phyloP scores from a whole-genome alignment of 2,329 filamentous ascomycete species.

The Penicillium rolfsii region DNA sequence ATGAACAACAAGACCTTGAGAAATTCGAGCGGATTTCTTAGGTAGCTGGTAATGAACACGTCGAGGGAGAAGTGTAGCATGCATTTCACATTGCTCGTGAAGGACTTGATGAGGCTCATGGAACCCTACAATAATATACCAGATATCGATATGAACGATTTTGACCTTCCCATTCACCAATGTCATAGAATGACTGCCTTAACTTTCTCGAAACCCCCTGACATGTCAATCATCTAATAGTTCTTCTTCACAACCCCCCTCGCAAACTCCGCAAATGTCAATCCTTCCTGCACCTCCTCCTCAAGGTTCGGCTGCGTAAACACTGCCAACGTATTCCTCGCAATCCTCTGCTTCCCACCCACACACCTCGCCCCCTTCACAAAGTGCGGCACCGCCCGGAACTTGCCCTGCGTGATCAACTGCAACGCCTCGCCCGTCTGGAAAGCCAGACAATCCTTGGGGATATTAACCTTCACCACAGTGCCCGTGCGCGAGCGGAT shows the following conservation, averaged over 20 bases:
- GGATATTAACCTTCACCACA: slow-evolving; percentile 90
- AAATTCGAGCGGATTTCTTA: background rate
- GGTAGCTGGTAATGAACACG: background rate
- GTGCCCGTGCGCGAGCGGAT: slow-evolving; percentile 82
- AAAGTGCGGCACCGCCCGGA: slow-evolving; percentile 95
- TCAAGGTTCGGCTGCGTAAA: slow-evolving; percentile 96
- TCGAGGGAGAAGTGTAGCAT: background rate
- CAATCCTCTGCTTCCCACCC: slow-evolving; percentile 57
- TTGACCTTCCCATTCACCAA: background rate
- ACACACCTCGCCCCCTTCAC: slow-evolving; percentile 73
- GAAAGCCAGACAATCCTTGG: slow-evolving; percentile 88
- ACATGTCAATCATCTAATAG: slow-evolving; percentile 34
- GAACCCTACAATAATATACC: background rate
- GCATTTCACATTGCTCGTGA: background rate
- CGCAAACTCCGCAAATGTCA: slow-evolving; percentile 73
- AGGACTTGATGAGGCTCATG: background rate
- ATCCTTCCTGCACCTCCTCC: slow-evolving; percentile 68
- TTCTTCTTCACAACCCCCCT: slow-evolving; percentile 80
- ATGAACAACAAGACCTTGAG: background rate
- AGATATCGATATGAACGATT: background rate
- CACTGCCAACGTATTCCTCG: slow-evolving; percentile 87
- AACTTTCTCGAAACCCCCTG: background rate
- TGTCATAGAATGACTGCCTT: background rate
- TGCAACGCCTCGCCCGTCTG: slow-evolving; percentile 93
- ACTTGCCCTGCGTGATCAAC: slow-evolving; percentile 84